Evolutionary conservation across 1,284 basidiomycete species (phyloP).

Genomic region (Dichomitus squalens): DNA sequence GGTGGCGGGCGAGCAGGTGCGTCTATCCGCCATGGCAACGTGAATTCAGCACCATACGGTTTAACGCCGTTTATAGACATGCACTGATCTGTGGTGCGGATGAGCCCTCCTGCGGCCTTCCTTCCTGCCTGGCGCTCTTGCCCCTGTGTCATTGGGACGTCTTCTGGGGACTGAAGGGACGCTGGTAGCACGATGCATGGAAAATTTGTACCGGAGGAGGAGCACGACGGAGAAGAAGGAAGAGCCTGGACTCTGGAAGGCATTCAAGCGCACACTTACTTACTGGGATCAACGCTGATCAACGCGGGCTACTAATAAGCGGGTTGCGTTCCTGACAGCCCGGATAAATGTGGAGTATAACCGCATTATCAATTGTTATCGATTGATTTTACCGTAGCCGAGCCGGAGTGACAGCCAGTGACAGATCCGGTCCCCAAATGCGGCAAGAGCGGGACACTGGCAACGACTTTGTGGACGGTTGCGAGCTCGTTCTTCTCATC

Average conservation of each 20-base stretch:
- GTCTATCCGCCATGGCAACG: constrained; percentile 25
- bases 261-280: not conserved
- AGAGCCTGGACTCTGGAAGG: not conserved
- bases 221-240: too few relatives aligned
- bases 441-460: not conserved
- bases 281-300: not conserved
- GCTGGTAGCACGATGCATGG: not conserved
- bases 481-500: not conserved
- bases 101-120: not conserved
- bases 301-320: not conserved
- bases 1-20: constrained; percentile 12
- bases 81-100: not conserved
- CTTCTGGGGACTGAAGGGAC: not conserved
- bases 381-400: not conserved
- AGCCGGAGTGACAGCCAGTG: not conserved
- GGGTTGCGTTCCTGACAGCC: not conserved
- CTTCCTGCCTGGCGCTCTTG: not conserved
- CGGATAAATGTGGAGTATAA: not conserved
- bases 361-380: too few relatives aligned
- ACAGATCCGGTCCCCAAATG: not conserved
- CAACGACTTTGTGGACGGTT: not conserved
- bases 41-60: constrained; percentile 8
- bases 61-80: constrained; percentile 20
- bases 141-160: not conserved
- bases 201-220: too few relatives aligned